Conservation (phyloP, 768 basidiomycete genomes). For the Hygrophorus pudorinus region DNA sequence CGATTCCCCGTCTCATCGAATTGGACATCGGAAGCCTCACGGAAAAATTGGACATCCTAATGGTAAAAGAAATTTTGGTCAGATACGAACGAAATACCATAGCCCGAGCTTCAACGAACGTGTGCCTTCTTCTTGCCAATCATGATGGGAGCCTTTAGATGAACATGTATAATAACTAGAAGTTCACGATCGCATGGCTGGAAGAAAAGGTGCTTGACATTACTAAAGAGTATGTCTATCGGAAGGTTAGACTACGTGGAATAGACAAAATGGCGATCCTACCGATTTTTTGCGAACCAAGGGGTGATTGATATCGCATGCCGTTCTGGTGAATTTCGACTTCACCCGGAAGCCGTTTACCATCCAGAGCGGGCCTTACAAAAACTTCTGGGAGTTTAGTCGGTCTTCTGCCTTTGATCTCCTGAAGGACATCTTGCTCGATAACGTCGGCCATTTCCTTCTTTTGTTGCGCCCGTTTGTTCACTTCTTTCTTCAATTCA, state of each 20-base stretch:
- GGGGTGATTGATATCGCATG: constrained; percentile 80
- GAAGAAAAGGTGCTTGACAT: constrained; percentile 98
- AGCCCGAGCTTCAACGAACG: constrained; percentile 32
- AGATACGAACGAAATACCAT: not conserved
- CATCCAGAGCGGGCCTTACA: constrained; percentile 87
- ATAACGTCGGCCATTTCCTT: constrained; percentile 98
- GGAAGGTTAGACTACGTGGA: constrained; percentile 1
- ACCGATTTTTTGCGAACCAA: constrained; percentile 89
- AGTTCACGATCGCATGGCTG: constrained; percentile 97
- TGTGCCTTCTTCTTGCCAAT: constrained; percentile 98
- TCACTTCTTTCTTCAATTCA: constrained; percentile 91
- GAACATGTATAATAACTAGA: constrained; percentile 87
- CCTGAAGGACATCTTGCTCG: constrained; percentile 84
- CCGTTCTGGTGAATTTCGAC: constrained; percentile 98
- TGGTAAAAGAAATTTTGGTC: constrained; percentile 1
- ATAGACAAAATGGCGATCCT: constrained; percentile 16
- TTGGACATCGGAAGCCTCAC: constrained; percentile 94
- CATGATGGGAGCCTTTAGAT: constrained; percentile 93
- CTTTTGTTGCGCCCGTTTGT: constrained; percentile 94
- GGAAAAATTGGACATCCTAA: constrained; percentile 96
- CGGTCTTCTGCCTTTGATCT: constrained; percentile 83
- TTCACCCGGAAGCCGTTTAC: constrained; percentile 93
- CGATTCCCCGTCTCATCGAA: constrained; percentile 99
- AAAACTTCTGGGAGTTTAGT: constrained; percentile 85
- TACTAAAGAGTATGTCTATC: constrained; percentile 87